Conservation (phyloP, 73 alveolate genomes). For the Loxodes magnus region DNA sequence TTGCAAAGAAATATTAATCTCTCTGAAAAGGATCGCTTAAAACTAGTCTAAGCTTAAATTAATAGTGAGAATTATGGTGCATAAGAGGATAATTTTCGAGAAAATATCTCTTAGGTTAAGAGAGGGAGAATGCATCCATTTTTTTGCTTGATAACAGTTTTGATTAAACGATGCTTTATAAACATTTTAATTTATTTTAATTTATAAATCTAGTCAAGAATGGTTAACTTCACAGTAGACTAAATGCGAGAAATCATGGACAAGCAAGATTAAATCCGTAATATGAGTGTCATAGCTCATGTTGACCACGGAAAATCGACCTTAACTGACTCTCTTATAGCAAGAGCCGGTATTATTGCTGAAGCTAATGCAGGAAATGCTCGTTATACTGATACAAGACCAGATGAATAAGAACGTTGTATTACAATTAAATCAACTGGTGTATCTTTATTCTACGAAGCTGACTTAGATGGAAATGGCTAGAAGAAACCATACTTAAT, state of each 20-base stretch:
- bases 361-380: slow-evolving; percentile 96
- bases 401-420: slow-evolving; percentile 98
- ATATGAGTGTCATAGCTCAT: slow-evolving; percentile 95
- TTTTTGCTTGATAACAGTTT: too few species aligned
- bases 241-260: slow-evolving; percentile 96
- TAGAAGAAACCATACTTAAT: slow-evolving; percentile 52
- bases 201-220: too few species aligned
- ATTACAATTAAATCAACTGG: slow-evolving; percentile 99
- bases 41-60: too few species aligned
- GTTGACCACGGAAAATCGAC: slow-evolving; percentile 99
- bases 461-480: slow-evolving; percentile 35
- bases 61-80: too few species aligned
- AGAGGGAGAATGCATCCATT: too few species aligned
- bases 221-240: slow-evolving; percentile 97
- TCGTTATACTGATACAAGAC: slow-evolving; percentile 95
- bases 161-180: too few species aligned
- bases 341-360: slow-evolving; percentile 97
- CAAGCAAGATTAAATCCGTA: slow-evolving; percentile 91
- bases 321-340: slow-evolving; percentile 83
- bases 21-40: too few species aligned
- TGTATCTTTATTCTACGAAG: slow-evolving; percentile 93
- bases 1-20: too few species aligned
- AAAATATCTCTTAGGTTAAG: too few species aligned
- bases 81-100: too few species aligned
- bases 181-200: too few species aligned